Percentiles rank a stretch among this genome's conserved stretches.
Conservation (phyloP, 805 yeast genomes). For the Metschnikowia drakensbergensis region DNA sequence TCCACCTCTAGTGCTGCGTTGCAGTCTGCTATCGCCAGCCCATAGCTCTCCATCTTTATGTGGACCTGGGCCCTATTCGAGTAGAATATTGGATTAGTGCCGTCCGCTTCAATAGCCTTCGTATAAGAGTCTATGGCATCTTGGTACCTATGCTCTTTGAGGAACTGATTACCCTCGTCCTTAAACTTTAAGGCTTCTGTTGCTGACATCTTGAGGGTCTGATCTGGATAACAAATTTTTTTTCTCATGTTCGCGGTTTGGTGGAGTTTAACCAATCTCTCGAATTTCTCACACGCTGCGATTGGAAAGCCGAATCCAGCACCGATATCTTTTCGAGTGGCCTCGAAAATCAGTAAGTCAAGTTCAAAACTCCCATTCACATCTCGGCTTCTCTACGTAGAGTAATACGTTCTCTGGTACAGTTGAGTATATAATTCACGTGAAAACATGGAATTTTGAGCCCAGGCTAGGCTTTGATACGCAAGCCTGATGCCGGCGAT, state of each 20-base stretch:
- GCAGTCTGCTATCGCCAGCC: conserved; percentile 79
- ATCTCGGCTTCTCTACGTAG: not conserved
- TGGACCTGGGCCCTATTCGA: conserved; percentile 91
- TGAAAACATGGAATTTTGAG: not conserved
- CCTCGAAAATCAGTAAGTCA: no score
- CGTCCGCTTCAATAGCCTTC: conserved; percentile 64
- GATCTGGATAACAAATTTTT: not conserved
- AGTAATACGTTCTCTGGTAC: not conserved
- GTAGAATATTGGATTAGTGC: conserved; percentile 57
- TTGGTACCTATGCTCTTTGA: conserved; percentile 61
- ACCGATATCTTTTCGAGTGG: no score
- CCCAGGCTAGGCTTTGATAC: conserved; percentile 36
- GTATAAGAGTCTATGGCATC: conserved; percentile 71
- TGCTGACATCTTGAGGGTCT: conserved; percentile 14
- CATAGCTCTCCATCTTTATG: conserved; percentile 81
- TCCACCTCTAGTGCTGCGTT: conserved; percentile 66
- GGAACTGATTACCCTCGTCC: conserved; percentile 66
- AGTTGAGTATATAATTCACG: not conserved
- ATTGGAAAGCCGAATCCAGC: no score
- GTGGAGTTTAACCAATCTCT: no score
- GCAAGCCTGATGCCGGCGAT: conserved; percentile 86
- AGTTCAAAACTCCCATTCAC: no score
- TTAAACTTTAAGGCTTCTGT: conserved; percentile 51
- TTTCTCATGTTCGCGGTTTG: not conserved
- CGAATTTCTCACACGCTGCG: no score